Percentiles rank a stretch among this genome's conserved stretches.
Evolutionary conservation across 352 stramenopile genomes (phyloP).

Genomic region (Hyaloperonospora arabidopsidis): DNA sequence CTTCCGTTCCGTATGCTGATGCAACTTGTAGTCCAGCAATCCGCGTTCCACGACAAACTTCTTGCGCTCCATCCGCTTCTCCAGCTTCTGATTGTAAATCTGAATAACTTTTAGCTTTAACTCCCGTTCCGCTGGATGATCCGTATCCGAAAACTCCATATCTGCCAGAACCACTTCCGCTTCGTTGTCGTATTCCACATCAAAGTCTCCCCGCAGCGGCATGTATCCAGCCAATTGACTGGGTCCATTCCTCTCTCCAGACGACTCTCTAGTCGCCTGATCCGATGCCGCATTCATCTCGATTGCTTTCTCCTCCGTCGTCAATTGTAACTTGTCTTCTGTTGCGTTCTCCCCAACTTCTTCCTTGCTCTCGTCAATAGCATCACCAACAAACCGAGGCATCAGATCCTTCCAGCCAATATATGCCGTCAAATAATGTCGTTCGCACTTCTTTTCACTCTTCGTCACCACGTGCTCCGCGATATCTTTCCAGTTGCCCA

Average conservation of each 20-base stretch:
- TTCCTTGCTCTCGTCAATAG: slow-evolving; percentile 23
- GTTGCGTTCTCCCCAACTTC: slow-evolving; percentile 4
- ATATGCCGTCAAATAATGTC: slow-evolving; percentile 84
- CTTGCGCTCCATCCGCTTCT: slow-evolving; percentile 89
- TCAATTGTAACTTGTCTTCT: slow-evolving; percentile 3
- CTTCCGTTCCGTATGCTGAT: slow-evolving; percentile 86
- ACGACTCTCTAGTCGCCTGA: slow-evolving; percentile 9
- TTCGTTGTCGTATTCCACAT: slow-evolving; percentile 97
- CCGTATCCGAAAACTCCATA: slow-evolving; percentile 91
- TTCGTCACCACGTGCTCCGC: slow-evolving; percentile 81
- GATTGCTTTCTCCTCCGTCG: slow-evolving; percentile 26
- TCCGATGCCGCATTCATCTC: slow-evolving; percentile 21
- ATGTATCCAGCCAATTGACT: slow-evolving; percentile 88
- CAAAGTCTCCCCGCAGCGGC: slow-evolving; percentile 94
- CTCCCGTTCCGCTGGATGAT: slow-evolving; percentile 84
- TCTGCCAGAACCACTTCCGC: slow-evolving; percentile 93
- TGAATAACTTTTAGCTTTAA: slow-evolving; percentile 94
- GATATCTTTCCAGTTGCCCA: slow-evolving; percentile 96
- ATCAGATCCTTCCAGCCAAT: slow-evolving; percentile 50
- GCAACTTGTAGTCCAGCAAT: slow-evolving; percentile 90
- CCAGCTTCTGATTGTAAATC: slow-evolving; percentile 95
- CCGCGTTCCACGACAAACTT: slow-evolving; percentile 88
- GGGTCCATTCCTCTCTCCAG: slow-evolving; percentile 17
- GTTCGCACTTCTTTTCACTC: slow-evolving; percentile 83
- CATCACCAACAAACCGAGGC: slow-evolving; percentile 55